Evolutionary conservation across 805 yeast genomes (phyloP).

Genomic region (Ogataea sp.): DNA sequence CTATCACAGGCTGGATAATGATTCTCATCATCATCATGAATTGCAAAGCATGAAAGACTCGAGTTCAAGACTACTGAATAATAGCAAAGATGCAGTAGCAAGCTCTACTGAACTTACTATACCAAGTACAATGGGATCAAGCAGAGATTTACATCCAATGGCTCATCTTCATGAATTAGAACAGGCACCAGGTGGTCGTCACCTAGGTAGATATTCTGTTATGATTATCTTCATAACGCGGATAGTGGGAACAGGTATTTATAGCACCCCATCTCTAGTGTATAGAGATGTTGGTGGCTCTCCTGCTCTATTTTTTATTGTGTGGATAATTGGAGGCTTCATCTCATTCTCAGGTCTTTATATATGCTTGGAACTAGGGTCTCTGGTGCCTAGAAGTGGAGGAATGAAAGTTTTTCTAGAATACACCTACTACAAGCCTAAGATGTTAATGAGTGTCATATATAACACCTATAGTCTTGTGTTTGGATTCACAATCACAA

Average conservation of each 20-base stretch:
- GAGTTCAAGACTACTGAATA: too few relatives aligned
- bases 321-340: conserved; percentile 58
- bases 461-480: conserved; percentile 37
- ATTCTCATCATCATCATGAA: too few relatives aligned
- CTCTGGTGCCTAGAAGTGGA: conserved; percentile 65
- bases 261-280: conserved; percentile 62
- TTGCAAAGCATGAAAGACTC: too few relatives aligned
- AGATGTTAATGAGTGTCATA: conserved; percentile 40
- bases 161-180: conserved; percentile 25
- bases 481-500: conserved; percentile 45
- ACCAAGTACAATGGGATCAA: background rate
- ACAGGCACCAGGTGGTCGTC: conserved; percentile 67
- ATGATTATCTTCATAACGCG: conserved; percentile 57
- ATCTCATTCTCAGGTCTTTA: conserved; percentile 61
- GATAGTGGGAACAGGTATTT: conserved; percentile 72
- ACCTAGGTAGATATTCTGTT: conserved; percentile 62
- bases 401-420: conserved; percentile 71
- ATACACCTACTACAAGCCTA: conserved; percentile 55
- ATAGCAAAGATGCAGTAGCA: background rate
- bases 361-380: conserved; percentile 62
- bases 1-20: too few relatives aligned
- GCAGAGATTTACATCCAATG: conserved; percentile 6
- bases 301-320: conserved; percentile 45
- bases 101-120: background rate
- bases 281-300: conserved; percentile 65